Percentiles rank a stretch among this genome's conserved stretches.
phyloP scores from a whole-genome alignment of 345 rosid genomes.

The Euclidium syriacum region DNA sequence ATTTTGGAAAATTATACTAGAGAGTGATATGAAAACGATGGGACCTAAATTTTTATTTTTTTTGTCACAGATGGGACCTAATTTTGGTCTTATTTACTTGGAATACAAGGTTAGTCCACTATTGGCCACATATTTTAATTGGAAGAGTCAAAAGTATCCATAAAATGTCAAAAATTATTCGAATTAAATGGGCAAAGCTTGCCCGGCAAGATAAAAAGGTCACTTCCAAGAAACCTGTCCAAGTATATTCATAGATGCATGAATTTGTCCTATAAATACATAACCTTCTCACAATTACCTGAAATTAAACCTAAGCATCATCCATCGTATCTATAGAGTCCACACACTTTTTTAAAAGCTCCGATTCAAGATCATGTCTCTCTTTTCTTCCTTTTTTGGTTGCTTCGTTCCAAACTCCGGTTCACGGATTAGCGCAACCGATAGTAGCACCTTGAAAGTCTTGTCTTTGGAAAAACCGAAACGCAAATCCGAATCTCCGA shows the following conservation, averaged over 20 bases:
- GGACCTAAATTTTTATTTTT: too few species aligned
- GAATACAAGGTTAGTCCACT: too few species aligned
- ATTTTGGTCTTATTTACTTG: too few species aligned
- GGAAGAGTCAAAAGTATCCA: neutral
- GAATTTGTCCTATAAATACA: constrained; percentile 18
- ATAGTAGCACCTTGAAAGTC: neutral
- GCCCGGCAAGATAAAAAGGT: constrained; percentile 7
- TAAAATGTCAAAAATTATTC: too few species aligned
- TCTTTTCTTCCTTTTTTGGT: neutral
- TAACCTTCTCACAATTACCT: neutral
- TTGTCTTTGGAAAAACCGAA: constrained; percentile 12
- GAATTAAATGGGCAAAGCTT: constrained; percentile 11
- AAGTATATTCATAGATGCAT: constrained; percentile 20
- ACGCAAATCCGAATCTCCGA: constrained; percentile 17
- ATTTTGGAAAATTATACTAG: too few species aligned
- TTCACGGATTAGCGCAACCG: constrained; percentile 7
- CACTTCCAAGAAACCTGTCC: neutral
- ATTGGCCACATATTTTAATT: too few species aligned
- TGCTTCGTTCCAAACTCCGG: constrained; percentile 10
- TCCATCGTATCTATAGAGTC: neutral
- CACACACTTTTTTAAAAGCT: neutral
- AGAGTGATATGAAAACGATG: too few species aligned
- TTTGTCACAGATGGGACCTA: too few species aligned
- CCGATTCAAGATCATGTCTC: constrained; percentile 6
- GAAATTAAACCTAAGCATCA: neutral